phyloP scores from a whole-genome alignment of 176 grass and related monocot genomes.

The Oryza coarctata region DNA sequence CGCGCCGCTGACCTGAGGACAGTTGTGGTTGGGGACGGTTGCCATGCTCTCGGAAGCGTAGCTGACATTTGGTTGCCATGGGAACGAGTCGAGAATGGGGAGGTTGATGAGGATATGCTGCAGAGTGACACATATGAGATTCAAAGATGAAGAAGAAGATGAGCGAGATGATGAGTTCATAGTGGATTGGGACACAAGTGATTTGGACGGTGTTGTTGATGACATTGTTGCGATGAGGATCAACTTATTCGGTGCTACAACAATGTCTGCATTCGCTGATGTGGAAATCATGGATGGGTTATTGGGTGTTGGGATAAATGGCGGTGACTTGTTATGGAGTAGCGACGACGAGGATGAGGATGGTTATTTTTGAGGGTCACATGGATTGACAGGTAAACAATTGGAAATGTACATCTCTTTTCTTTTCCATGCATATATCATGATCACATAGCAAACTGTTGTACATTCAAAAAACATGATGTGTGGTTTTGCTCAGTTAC shows the following conservation, averaged over 20 bases:
- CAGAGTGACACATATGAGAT: conserved; percentile 15
- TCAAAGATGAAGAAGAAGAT: conserved; percentile 30
- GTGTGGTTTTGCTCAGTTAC: background rate
- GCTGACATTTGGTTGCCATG: conserved; percentile 91
- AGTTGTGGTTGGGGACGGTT: conserved; percentile 69
- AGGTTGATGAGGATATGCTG: conserved; percentile 68
- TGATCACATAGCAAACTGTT: background rate
- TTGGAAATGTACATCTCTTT: background rate
- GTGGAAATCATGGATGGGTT: conserved; percentile 53
- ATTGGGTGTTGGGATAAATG: conserved; percentile 23
- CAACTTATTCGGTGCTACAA: conserved; percentile 30
- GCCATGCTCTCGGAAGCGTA: conserved; percentile 49
- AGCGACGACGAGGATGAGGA: conserved; percentile 55
- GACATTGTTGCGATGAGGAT: conserved; percentile 37
- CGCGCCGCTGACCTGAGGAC: conserved; percentile 67
- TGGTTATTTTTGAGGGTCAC: conserved; percentile 47
- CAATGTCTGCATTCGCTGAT: conserved; percentile 53
- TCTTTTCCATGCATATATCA: background rate
- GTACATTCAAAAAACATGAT: background rate
- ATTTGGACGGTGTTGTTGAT: conserved; percentile 54
- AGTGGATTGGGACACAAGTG: conserved; percentile 35
- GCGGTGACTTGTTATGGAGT: conserved; percentile 43
- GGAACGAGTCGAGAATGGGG: conserved; percentile 70
- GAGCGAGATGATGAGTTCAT: conserved; percentile 23
- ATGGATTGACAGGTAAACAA: conserved; percentile 16